Evolutionary conservation across 2,329 filamentous ascomycete genomes (phyloP).

Genomic region (Bimuria novae-zelandiae): DNA sequence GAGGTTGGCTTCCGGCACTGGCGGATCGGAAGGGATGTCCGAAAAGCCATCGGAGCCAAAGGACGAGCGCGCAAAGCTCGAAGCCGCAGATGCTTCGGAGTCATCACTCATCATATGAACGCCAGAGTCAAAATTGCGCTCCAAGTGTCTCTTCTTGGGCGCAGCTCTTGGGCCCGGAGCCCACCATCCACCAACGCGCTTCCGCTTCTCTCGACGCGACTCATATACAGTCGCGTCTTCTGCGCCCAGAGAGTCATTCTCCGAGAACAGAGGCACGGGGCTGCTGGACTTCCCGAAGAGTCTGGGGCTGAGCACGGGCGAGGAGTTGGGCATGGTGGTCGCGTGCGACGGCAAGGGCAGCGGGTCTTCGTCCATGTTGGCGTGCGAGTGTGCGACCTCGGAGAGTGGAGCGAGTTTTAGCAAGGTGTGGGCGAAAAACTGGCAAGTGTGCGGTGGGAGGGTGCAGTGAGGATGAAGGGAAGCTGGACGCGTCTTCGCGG

Average conservation of each 20-base stretch:
- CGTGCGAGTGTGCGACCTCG: background rate
- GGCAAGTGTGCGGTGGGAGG: background rate
- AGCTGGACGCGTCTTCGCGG: constrained; percentile 2
- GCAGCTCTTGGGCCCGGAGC: constrained; percentile 21
- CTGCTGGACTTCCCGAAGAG: constrained; percentile 35
- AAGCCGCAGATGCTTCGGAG: constrained; percentile 13
- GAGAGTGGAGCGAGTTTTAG: background rate
- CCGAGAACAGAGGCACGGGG: constrained; percentile 38
- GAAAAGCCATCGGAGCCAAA: constrained; percentile 22
- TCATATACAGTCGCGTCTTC: constrained; percentile 39
- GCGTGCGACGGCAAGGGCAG: constrained; percentile 30
- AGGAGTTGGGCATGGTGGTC: constrained; percentile 27
- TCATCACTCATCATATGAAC: constrained; percentile 40
- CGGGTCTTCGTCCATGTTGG: constrained; percentile 28
- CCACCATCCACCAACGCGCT: constrained; percentile 40
- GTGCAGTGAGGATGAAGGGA: background rate
- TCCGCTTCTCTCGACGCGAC: constrained; percentile 39
- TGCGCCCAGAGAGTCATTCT: constrained; percentile 35
- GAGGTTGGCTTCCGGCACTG: background rate
- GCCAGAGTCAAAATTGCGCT: constrained; percentile 39
- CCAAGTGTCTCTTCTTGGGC: constrained; percentile 34
- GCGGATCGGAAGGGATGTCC: constrained; percentile 8
- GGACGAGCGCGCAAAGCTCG: constrained; percentile 6
- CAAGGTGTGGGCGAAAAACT: background rate
- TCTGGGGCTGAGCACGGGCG: constrained; percentile 30